A percentile compares a stretch with the other conserved stretches of the same genome.
phyloP scores from a whole-genome alignment of 805 yeast genomes.

The Myxozyma monticola region DNA sequence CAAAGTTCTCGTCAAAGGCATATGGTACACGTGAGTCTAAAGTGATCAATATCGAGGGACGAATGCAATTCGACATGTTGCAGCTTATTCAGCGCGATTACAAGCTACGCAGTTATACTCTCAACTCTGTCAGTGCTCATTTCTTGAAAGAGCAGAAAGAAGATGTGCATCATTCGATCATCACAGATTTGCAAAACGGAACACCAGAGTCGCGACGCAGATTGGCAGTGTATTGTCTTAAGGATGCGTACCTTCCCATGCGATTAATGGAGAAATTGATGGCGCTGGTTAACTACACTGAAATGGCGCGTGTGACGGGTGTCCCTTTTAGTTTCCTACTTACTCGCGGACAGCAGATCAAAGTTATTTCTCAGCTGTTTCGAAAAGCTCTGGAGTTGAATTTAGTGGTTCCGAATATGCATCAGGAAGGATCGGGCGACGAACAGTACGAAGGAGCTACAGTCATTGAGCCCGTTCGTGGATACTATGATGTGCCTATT shows the following conservation, averaged over 20 bases:
- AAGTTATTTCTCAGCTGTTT: constrained; percentile 92
- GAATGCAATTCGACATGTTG: constrained; percentile 89
- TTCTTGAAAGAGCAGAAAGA: constrained; percentile 95
- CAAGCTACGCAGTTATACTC: constrained; percentile 88
- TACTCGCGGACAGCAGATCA: constrained; percentile 95
- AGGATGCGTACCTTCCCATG: constrained; percentile 91
- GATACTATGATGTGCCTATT: constrained; percentile 94
- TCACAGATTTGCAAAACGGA: constrained; percentile 92
- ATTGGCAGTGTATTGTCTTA: constrained; percentile 93
- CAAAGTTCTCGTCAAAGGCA: constrained; percentile 89
- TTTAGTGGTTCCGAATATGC: constrained; percentile 87
- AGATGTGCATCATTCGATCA: constrained; percentile 96
- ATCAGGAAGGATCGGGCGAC: constrained; percentile 74
- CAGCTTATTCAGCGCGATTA: constrained; percentile 94
- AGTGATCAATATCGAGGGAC: constrained; percentile 88
- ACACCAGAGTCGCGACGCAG: constrained; percentile 89
- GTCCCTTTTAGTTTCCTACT: constrained; percentile 91
- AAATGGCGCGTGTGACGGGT: constrained; percentile 99
- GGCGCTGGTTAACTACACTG: constrained; percentile 96
- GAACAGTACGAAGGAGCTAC: constrained; percentile 99
- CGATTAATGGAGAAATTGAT: constrained; percentile 86
- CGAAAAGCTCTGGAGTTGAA: constrained; percentile 86
- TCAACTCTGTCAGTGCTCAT: constrained; percentile 92
- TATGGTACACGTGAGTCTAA: constrained; percentile 95
- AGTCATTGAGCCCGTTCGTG: constrained; percentile 93